Base-by-base conservation (phyloP, 768 basidiomycete species). In the Mycena filopes region DNA sequence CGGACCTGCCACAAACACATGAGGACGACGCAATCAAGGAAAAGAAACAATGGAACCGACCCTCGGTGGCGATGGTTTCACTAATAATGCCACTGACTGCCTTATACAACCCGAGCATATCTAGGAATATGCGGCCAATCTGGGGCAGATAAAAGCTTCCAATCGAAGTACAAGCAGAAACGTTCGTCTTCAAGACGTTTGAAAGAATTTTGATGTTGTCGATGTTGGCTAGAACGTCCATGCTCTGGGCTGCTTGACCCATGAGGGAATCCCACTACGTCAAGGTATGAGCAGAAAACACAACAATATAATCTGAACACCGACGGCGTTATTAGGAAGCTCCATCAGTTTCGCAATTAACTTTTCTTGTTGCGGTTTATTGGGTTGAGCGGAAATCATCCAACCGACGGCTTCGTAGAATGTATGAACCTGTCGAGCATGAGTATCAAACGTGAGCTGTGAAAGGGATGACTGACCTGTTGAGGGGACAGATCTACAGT, bases 371-470 rank as follows among this genome's bases (percentile, higher is more conserved):
- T 92, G 93, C 13, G 94, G 91, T 77, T 98, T 98, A 79, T 99
- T 98, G 55, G 97, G 96, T 73, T 99, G 98, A 2, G 97, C 96
- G 23, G 96, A 95, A 72, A 99, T 98, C 98, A 99, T 99, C 83
- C 98, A 95, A 5, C 98, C 98, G 50, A 99, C 93, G 8, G 98
- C 98, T 79, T 99, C 97, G 72, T 99, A 99, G 83, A 98, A 99
- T 0, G 97, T 98, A 76, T 99, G 97, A 31, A 98, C 95, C 84
- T 85, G 29, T 26, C 21, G 43, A 25, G 68, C 51, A 60, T 59
- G 42, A 68, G 36, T 43, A 33, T 55, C 31, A 26, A 11, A 23
- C 10, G n/a, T n/a, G 51, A 47, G 62, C 15, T 15, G 50, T 31
- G 41, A 3, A 31, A 50, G 65, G 54, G 70, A 76, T 79, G 43